phyloP scores from a whole-genome alignment of 768 basidiomycete species.

The Rhizopogon sp. region DNA sequence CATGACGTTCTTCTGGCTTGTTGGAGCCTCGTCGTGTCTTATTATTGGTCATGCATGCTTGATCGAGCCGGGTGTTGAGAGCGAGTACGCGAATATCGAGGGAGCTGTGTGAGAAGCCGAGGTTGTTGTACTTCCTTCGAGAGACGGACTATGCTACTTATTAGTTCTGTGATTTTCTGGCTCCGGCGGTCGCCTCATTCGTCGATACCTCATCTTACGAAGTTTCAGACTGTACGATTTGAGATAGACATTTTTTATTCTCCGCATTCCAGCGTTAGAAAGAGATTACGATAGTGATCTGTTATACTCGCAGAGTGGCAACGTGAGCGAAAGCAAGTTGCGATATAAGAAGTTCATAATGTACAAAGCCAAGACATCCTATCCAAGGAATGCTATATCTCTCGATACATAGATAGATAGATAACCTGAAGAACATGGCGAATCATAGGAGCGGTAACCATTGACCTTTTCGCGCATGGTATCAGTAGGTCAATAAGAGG shows the following conservation, averaged over 20 bases:
- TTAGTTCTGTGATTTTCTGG: background rate
- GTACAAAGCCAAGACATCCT: slow-evolving; percentile 8
- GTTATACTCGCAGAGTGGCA: background rate
- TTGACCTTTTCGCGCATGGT: slow-evolving; percentile 51
- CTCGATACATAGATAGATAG: slow-evolving; percentile 10
- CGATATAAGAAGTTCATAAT: slow-evolving; percentile 9
- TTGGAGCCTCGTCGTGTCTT: slow-evolving; percentile 79
- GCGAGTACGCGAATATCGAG: slow-evolving; percentile 82
- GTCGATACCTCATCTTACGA: background rate
- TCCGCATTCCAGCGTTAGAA: background rate
- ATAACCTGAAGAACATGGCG: background rate
- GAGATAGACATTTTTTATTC: background rate
- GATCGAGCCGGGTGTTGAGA: slow-evolving; percentile 93
- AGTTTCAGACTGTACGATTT: background rate
- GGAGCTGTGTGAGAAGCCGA: slow-evolving; percentile 46
- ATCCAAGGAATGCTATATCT: slow-evolving; percentile 3
- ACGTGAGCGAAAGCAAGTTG: slow-evolving; percentile 4
- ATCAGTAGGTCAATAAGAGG: slow-evolving; percentile 1
- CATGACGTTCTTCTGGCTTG: slow-evolving; percentile 89
- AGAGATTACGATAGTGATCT: background rate
- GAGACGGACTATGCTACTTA: background rate
- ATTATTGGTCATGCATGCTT: slow-evolving; percentile 84
- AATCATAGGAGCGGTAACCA: slow-evolving; percentile 76
- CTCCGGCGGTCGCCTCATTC: background rate
- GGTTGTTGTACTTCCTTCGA: slow-evolving; percentile 1